Evolutionary conservation across 305 asterid genomes (phyloP), one percentile per base, ranked within the genome.

Genomic region (Plantago lanceolata): DNA sequence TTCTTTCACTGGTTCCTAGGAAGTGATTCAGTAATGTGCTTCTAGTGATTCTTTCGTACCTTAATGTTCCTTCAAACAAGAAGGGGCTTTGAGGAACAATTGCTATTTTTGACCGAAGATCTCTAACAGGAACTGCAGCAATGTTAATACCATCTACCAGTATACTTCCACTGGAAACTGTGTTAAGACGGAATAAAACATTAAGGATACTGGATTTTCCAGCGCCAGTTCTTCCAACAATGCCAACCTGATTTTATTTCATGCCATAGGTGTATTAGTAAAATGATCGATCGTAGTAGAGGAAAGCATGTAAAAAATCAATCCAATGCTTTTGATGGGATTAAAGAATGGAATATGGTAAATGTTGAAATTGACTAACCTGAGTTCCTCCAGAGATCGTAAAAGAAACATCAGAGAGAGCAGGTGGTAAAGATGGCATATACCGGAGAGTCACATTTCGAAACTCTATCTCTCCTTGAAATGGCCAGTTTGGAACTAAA

Each of bases 171-270:
- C 85, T 71, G 35, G 77, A 75, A 62, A 86, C 68, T 14, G 85
- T 85, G 76, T 89, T 87, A 71, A 92, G 91, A 68, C 95, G 94
- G 73, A 92, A 92, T 57, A 92, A 63, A 40, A 75, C 94, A 53
- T 87, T 92, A 82, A 92, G 78, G 72, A 92, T 82, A 62, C 98
- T 92, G 33, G 98, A 92, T 77, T 92, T 92, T 57, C 98, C 98
- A 51, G 98, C 98, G 26, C 98, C 98, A 8, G 98, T 92, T 80
- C 98, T 79, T 75, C 98, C 98, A 71, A 92, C 84, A 70, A 92
- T 73, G 59, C 97, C 98, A 61, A 87, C 98, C 98, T 92, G 78
- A 61, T 67, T 58, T 57, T 64, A 40, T 37, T 54, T 8, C 70
- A 62, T 33, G 19, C 8, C 61, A 56, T 28, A 55, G 31, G 9